Conservation (phyloP, 2,329 filamentous ascomycete genomes). For the Myriosclerotinia curreyana region DNA sequence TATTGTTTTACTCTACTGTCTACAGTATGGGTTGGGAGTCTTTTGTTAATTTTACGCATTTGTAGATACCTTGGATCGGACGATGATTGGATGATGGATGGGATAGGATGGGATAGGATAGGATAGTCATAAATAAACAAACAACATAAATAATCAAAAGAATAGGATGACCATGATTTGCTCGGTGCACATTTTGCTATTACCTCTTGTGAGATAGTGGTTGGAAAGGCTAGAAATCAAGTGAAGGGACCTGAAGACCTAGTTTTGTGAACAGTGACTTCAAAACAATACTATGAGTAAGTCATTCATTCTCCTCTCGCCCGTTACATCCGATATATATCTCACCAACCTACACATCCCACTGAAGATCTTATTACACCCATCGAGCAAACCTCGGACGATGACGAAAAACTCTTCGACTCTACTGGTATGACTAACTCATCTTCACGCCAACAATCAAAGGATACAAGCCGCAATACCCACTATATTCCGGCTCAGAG, state of each 20-base stretch:
- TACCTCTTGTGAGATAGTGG: background rate
- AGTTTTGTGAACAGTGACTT: background rate
- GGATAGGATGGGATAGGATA: constrained; percentile 3
- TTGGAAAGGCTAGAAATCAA: background rate
- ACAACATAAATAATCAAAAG: constrained; percentile 10
- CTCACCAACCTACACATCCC: background rate
- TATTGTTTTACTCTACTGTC: constrained; percentile 15
- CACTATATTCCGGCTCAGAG: background rate
- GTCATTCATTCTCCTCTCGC: background rate
- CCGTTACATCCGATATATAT: background rate
- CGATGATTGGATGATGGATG: constrained; percentile 11
- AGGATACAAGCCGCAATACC: background rate
- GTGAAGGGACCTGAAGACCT: background rate
- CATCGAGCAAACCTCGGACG: background rate
- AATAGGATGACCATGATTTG: background rate
- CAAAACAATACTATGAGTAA: background rate
- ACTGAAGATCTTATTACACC: background rate
- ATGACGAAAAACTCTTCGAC: background rate
- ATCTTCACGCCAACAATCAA: background rate
- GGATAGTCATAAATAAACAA: background rate
- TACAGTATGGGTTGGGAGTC: constrained; percentile 14
- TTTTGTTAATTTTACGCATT: constrained; percentile 9
- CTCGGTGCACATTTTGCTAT: no score
- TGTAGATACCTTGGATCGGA: constrained; percentile 17
- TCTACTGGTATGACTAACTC: background rate